These are phyloP conservation scores for Citrullus colocynthis DNA, from an alignment of 306 rosid genomes.

Conservation along the genomic window DNA sequence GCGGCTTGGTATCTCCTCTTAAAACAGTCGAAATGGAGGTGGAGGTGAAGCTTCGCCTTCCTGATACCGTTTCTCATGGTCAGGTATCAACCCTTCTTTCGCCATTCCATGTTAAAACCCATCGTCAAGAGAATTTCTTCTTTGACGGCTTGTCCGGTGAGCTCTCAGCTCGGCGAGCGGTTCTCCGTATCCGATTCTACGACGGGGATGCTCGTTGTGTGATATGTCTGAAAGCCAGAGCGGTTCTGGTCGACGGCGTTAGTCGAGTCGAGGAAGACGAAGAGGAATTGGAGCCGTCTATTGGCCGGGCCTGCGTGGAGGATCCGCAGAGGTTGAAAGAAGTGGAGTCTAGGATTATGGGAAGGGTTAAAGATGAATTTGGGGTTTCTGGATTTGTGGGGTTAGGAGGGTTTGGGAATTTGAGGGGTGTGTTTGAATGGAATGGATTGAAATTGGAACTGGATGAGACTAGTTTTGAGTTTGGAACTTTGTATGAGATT, in stretches of 20 bases:
- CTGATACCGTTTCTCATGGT: constrained; percentile 28
- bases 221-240: constrained; percentile 57
- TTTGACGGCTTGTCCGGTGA: constrained; percentile 61
- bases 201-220: constrained; percentile 42
- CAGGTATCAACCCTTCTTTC: constrained; percentile 33
- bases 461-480: constrained; percentile 63
- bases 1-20: constrained; percentile 26
- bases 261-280: constrained; percentile 95
- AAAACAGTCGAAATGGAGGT: constrained; percentile 23
- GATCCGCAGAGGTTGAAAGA: constrained; percentile 40
- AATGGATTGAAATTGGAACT: constrained; percentile 80
- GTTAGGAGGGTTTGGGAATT: constrained; percentile 66
- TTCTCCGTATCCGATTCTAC: constrained; percentile 68
- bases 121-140: constrained; percentile 70
- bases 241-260: constrained; percentile 59
- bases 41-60: constrained; percentile 68
- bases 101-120: constrained; percentile 43
- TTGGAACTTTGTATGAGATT: constrained; percentile 66
- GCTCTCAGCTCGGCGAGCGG: constrained; percentile 49
- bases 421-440: constrained; percentile 82
- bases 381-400: constrained; percentile 52
- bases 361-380: constrained; percentile 62
- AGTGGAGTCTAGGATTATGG: constrained; percentile 59
- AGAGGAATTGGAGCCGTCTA: constrained; percentile 44
- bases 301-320: constrained; percentile 47